Base-by-base conservation (phyloP, 129 eudicot genomes). In the Tagetes erecta region DNA sequence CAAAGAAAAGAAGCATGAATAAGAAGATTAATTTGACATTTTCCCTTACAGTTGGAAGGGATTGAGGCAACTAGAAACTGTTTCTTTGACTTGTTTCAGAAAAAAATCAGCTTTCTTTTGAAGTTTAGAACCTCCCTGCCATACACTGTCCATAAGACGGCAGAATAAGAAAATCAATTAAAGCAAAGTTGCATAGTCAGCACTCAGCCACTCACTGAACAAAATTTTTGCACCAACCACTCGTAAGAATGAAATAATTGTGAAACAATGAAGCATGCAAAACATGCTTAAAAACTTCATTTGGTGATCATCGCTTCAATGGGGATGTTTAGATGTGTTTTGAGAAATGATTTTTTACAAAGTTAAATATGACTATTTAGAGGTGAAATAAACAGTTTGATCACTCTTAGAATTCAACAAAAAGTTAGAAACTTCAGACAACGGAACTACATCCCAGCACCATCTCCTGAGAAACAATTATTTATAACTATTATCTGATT, bases 31-130 rank as follows among this genome's bases (percentile, higher is more conserved):
- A 14, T 51, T 31, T 37, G 35, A 46, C 27, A 20, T 50, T 77
- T 13, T 65, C 67, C 60, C 97, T 82, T 88, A 91, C 92, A 77
- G 70, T 34, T 81, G 85, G 56, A 88, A 76, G 3, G 69, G 65
- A 55, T 71, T 81, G 80, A 82, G 63, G 75, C 84, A 83, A 45
- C 30, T 71, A 41, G 51, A 30, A 70, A 84, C 56, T 34, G 74
- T 70, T 74, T 67, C 86, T 79, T 70, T 84, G 33, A 79, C 45
- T 41, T 73, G 86, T 68, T 60, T 70, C 14, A 70, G 44, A 71
- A 84, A 30, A 40, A 86, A 55, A 64, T 86, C 87, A 50, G 55
- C 78, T 78, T 80, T 84, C 70, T 76, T 81, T 42, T 72, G 57
- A 70, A 75, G 78, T 67, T 77, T 76, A 39, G 72, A 36, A 74